Evolutionary conservation across 257 asterid species (phyloP).

Genomic region (Ocimum tenuiflorum): DNA sequence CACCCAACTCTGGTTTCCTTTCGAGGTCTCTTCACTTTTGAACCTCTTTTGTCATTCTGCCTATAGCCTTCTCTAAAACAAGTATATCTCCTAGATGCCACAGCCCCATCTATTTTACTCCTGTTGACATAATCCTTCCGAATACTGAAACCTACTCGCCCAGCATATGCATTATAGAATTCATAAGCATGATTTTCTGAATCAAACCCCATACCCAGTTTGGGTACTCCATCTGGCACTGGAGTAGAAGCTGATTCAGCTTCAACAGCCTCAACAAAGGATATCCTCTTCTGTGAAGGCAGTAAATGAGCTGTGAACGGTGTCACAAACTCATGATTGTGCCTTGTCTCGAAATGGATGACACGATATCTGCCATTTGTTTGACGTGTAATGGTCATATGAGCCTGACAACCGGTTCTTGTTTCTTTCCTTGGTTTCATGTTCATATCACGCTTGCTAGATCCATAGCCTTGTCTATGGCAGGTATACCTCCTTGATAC

Average conservation of each 20-base stretch:
- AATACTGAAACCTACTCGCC: conserved; percentile 44
- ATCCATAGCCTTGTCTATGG: conserved; percentile 55
- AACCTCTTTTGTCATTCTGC: conserved; percentile 48
- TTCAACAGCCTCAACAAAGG: conserved; percentile 54
- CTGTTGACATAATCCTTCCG: conserved; percentile 54
- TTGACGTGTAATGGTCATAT: conserved; percentile 58
- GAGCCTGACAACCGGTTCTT: conserved; percentile 55
- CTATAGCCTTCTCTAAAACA: conserved; percentile 55
- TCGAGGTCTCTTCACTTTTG: conserved; percentile 44
- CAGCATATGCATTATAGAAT: conserved; percentile 53
- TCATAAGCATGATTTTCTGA: conserved; percentile 53
- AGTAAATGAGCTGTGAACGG: conserved; percentile 50
- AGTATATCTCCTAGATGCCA: conserved; percentile 52
- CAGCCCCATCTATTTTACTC: conserved; percentile 47
- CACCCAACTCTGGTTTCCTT: conserved; percentile 61
- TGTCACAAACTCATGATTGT: conserved; percentile 55
- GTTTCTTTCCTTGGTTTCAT: conserved; percentile 42
- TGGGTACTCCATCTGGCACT: conserved; percentile 44
- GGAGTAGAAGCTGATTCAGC: conserved; percentile 33
- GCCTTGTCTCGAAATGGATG: conserved; percentile 46
- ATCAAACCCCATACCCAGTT: conserved; percentile 58
- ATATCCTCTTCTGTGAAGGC: conserved; percentile 61
- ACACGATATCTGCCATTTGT: conserved; percentile 47
- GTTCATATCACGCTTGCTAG: conserved; percentile 33
- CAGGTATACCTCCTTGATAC: conserved; percentile 58